Evolutionary conservation across 495 filamentous ascomycete species (phyloP), one percentile per base, ranked within the genome.

Genomic region (Pyrenula aspistea): DNA sequence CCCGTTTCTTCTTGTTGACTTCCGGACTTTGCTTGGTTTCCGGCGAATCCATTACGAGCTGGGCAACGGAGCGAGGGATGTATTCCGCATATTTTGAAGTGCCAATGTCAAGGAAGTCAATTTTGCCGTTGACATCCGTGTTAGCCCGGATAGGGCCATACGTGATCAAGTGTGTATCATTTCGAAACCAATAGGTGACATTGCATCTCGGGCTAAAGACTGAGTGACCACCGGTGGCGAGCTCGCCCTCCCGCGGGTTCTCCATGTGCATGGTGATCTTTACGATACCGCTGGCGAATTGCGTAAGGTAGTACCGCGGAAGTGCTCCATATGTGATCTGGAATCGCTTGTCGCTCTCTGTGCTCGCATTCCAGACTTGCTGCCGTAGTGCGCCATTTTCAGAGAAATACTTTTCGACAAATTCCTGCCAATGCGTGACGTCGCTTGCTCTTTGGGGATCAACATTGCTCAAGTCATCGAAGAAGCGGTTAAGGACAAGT

Each of bases 261-360:
- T 82, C 79, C 53, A 90, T 72, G 19, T 87, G 76, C 73, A 95
- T 78, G 64, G 93, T 88, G 53, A 96, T 87, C 21, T 78, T 83
- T 52, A 77, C 79, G 42, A 95, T 82, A 2, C 89, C 88, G 56
- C 86, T 91, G n/a, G 85, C 83, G 61, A 88, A 94, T 60, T 91
- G 85, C 0, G 85, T 88, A 53, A 83, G 73, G 65, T 92, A 94
- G 61, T 88, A 95, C 53, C 89, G 83, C 15, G 91, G 77, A 20
- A 96, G 68, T 1, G 85, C 83, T 8, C 87, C 77, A 25, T 81
- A 84, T 1, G 82, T 76, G 49, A 96, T 87, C 61, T 92, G 89
- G 57, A 86, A 93, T 54, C 85, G 80, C 67, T 93, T 95, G 25
- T 70, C 71, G 12, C 68, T 64, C 21, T 72, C 71, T 19, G 75